These are phyloP conservation scores for Lecanicillium sp. DNA, from an alignment of 2,329 filamentous ascomycete species.

Conservation along the genomic window DNA sequence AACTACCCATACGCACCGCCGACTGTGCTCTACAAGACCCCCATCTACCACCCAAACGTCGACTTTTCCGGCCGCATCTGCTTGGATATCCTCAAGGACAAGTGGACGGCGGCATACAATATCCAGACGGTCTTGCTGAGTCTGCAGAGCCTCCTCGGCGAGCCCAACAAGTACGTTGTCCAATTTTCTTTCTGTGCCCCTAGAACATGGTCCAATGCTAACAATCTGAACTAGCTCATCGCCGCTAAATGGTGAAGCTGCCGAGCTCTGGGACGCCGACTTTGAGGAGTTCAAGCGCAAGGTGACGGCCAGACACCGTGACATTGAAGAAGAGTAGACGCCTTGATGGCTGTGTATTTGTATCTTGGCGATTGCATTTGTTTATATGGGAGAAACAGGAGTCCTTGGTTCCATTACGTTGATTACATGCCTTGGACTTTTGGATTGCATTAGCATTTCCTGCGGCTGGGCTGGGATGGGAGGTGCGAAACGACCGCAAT, in stretches of 20 bases:
- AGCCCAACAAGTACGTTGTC: slow-evolving; percentile 89
- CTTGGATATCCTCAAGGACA: slow-evolving; percentile 96
- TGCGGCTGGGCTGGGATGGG: slow-evolving; percentile 1
- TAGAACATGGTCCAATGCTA: too few relatives aligned
- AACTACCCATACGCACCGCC: slow-evolving; percentile 93
- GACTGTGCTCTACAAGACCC: slow-evolving; percentile 92
- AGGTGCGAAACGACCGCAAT: too few relatives aligned
- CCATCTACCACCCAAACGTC: slow-evolving; percentile 98
- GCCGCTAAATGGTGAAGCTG: slow-evolving; percentile 91
- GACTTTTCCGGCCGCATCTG: slow-evolving; percentile 97
- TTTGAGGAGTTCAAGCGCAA: slow-evolving; percentile 78
- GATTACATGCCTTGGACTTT: slow-evolving; percentile 22
- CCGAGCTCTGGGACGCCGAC: slow-evolving; percentile 91
- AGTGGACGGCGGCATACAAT: slow-evolving; percentile 98
- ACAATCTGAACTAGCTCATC: slow-evolving; percentile 60
- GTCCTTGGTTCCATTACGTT: slow-evolving; percentile 27
- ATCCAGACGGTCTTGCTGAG: slow-evolving; percentile 89
- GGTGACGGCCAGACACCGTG: slow-evolving; percentile 54
- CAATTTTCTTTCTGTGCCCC: too few relatives aligned
- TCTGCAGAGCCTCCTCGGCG: slow-evolving; percentile 87
- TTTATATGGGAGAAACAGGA: slow-evolving; percentile 31
- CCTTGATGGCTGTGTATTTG: slow-evolving; percentile 6
- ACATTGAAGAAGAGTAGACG: slow-evolving; percentile 55
- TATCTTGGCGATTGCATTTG: slow-evolving; percentile 2
- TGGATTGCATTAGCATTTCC: slow-evolving; percentile 24